Base-by-base conservation (phyloP, 805 yeast species). In the Hyphopichia homilentoma region DNA sequence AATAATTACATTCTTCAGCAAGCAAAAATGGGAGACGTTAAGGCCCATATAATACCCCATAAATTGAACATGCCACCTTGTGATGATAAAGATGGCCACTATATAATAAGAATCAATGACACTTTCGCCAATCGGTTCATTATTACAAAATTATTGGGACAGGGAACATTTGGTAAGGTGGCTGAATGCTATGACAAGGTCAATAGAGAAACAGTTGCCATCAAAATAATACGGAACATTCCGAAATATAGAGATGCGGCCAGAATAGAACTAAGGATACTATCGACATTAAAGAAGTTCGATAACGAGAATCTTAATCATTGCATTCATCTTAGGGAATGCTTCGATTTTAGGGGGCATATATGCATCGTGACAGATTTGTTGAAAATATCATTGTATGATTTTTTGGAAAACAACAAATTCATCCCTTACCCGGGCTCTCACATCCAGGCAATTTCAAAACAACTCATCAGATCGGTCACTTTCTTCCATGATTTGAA, bases 161-260 rank as follows among this genome's bases (percentile, higher is more conserved):
- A 87, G 49, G 96, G 96, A 9, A 87, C 96, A 1, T 87, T 86
- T 63, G 96, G 96, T 9, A 87, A 84, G 50, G 96, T 88, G 5
- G 81, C 84, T 24, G 79, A 81, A 36, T 93, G 94, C n/a, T 71
- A 70, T 44, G 97, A 93, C 52, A 65, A 70, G 33, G 59, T 68
- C 13, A 68, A 75, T 27, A 65, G 77, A 18, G 67, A 71, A 33
- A 68, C 69, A 37, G 93, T 87, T 27, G 99, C 99, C 2, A 83
- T 93, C 39, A 93, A 93, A 57, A 84, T 93, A 40, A 93, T 93
- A 31, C 71, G 95, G 36, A 86, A 96, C 14, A 83, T 93, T 16
- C 95, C 88, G 16, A 86, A 94, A 63, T 93, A 93, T 57, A 72
- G 97, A 34, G 97, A 89, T 51, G 98, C 98, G 3, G 86, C 96